A percentile compares a stretch with the other conserved stretches of the same genome.
These are phyloP conservation scores for Aspergillus nidulans DNA, from an alignment of 495 filamentous ascomycete species.

Conservation along the genomic window DNA sequence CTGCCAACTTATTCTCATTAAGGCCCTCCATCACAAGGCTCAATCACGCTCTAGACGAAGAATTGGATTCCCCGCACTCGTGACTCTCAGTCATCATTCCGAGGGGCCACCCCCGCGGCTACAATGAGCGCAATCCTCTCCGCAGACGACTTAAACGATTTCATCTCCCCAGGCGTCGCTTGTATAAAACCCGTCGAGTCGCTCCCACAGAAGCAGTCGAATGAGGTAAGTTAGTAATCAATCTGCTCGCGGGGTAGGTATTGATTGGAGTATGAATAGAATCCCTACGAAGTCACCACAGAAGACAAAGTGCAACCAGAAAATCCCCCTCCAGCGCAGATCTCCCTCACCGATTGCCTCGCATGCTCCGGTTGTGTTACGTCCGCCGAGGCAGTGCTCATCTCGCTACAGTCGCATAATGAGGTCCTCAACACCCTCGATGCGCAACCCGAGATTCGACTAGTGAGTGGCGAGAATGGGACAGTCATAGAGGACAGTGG, in stretches of 20 bases:
- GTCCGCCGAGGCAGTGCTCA: constrained; percentile 90
- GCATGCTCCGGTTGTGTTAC: constrained; percentile 98
- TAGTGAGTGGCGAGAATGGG: constrained; percentile 15
- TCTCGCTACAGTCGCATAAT: constrained; percentile 84
- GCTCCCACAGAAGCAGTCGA: constrained; percentile 55
- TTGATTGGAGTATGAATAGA: constrained; percentile 42
- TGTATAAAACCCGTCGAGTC: constrained; percentile 98
- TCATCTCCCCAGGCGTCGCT: constrained; percentile 94
- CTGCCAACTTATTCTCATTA: no score
- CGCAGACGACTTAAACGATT: constrained; percentile 95
- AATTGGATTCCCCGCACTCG: not conserved
- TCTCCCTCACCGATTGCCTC: constrained; percentile 94
- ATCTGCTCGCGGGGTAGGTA: constrained; percentile 6
- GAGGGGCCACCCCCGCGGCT: constrained; percentile 16
- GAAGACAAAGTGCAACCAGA: constrained; percentile 70
- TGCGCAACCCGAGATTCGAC: constrained; percentile 50
- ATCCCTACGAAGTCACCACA: constrained; percentile 80
- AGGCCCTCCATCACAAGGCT: no score
- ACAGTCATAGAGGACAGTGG: constrained; percentile 23
- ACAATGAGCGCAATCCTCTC: constrained; percentile 95
- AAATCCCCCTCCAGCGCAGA: constrained; percentile 66
- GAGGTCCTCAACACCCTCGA: constrained; percentile 85
- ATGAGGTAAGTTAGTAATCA: constrained; percentile 28
- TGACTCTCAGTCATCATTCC: not conserved
- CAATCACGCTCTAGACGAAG: no score